Conservation (phyloP, 1,284 basidiomycete species). For the Takashimella koratensis region DNA sequence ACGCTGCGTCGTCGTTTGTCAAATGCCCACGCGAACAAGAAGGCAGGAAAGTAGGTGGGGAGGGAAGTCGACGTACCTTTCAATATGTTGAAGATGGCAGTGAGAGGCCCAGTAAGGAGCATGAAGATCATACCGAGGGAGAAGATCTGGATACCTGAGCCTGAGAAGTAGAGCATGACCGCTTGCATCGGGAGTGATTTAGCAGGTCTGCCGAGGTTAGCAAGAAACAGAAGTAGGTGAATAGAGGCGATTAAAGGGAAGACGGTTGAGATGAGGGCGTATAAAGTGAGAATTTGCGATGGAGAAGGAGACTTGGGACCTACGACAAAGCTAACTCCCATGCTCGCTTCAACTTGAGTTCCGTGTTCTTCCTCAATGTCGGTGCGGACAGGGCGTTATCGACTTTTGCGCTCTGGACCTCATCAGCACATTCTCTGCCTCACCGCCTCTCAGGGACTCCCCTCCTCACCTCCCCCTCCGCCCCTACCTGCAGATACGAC, state of each 20-base stretch:
- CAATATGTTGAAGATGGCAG: constrained; percentile 71
- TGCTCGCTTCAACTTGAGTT: constrained; percentile 72
- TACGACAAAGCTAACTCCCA: constrained; percentile 76
- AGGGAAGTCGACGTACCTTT: constrained; percentile 55
- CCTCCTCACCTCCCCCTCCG: too few relatives aligned
- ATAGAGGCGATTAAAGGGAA: neutral
- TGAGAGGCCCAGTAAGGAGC: constrained; percentile 76
- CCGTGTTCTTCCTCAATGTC: constrained; percentile 28
- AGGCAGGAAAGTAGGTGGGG: too few relatives aligned
- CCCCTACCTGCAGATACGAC: too few relatives aligned
- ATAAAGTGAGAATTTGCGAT: neutral
- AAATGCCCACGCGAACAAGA: too few relatives aligned
- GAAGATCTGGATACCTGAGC: constrained; percentile 86
- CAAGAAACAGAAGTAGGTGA: constrained; percentile 2
- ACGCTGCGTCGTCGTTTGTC: constrained; percentile 28
- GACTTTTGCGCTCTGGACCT: neutral
- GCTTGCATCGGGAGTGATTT: constrained; percentile 90
- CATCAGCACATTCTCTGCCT: neutral
- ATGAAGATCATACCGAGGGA: constrained; percentile 90
- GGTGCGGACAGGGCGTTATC: neutral
- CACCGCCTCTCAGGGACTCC: too few relatives aligned
- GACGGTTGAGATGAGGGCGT: neutral
- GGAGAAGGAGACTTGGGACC: constrained; percentile 13
- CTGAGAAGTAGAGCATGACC: constrained; percentile 95
- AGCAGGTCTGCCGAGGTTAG: constrained; percentile 55